Percentiles rank a stretch among this genome's conserved stretches.
Conservation (phyloP, 768 basidiomycete species). For the Tulasnella sp. region DNA sequence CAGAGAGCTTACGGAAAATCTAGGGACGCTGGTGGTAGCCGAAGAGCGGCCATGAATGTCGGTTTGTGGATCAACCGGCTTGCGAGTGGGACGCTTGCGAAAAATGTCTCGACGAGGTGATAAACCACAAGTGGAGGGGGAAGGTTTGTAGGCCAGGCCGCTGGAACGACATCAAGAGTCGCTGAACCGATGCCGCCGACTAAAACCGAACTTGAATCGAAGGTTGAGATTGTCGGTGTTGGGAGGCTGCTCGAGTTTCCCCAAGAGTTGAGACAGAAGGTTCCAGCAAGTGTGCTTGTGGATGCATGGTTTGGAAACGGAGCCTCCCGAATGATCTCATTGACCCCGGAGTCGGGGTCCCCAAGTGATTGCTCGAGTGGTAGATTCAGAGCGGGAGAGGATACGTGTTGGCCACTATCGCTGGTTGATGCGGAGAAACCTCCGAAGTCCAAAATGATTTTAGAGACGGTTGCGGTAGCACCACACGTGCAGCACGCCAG, state of each 20-base stretch:
- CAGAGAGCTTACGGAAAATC: slow-evolving; percentile 6
- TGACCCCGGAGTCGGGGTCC: neutral
- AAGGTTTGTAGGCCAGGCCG: neutral
- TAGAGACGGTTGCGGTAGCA: neutral
- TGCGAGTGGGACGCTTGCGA: slow-evolving; percentile 17
- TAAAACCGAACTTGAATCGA: neutral
- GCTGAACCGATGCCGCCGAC: neutral
- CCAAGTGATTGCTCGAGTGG: neutral
- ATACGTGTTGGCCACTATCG: neutral
- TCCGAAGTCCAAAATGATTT: neutral
- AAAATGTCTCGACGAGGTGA: slow-evolving; percentile 21
- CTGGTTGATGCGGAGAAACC: neutral
- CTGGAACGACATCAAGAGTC: neutral
- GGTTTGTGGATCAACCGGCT: slow-evolving; percentile 17
- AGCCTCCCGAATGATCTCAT: neutral
- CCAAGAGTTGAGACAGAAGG: neutral
- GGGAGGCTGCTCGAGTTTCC: neutral
- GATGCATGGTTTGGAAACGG: neutral
- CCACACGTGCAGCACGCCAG: neutral
- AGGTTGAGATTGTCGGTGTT: neutral
- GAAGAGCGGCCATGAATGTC: slow-evolving; percentile 9
- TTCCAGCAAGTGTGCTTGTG: neutral
- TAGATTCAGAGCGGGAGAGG: neutral
- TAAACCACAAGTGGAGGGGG: slow-evolving; percentile 8
- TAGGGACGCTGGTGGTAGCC: neutral